These are phyloP conservation scores for Rhexocercosporidium sp. DNA, from an alignment of 2,329 filamentous ascomycete genomes.

Conservation along the genomic window DNA sequence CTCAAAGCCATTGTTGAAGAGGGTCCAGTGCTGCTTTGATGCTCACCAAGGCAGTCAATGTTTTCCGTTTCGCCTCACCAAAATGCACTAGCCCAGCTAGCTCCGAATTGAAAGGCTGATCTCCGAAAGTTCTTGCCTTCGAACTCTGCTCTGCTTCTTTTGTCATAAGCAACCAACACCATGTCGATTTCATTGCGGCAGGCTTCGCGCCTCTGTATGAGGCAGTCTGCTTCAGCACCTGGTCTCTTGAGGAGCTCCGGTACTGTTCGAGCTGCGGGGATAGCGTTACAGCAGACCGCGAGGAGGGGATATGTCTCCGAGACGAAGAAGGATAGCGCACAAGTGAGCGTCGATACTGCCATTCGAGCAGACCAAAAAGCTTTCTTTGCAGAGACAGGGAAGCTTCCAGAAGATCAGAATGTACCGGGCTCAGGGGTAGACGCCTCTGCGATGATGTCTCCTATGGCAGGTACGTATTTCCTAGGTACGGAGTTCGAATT, in stretches of 20 bases:
- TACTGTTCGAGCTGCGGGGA: slow-evolving; percentile 30
- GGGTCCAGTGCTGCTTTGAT: no score
- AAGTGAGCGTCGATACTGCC: slow-evolving; percentile 80
- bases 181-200: slow-evolving; percentile 43
- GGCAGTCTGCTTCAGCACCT: slow-evolving; percentile 34
- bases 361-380: slow-evolving; percentile 87
- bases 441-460: slow-evolving; percentile 72
- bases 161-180: not conserved
- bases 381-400: slow-evolving; percentile 62
- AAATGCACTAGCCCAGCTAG: not conserved
- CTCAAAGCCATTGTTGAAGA: no score
- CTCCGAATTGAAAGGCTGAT: not conserved
- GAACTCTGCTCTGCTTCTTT: slow-evolving; percentile 13
- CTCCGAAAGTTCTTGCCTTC: slow-evolving; percentile 21
- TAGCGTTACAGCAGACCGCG: slow-evolving; percentile 32
- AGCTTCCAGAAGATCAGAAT: slow-evolving; percentile 35
- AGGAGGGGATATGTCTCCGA: slow-evolving; percentile 81
- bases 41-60: no score
- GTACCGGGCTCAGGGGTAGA: slow-evolving; percentile 36
- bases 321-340: slow-evolving; percentile 78
- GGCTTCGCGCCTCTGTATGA: slow-evolving; percentile 41
- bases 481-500: slow-evolving; percentile 15
- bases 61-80: no score
- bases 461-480: slow-evolving; percentile 66
- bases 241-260: slow-evolving; percentile 35